Evolutionary conservation across 805 yeast genomes (phyloP).

Genomic region (Yamadazyma takamatsuzukensis): DNA sequence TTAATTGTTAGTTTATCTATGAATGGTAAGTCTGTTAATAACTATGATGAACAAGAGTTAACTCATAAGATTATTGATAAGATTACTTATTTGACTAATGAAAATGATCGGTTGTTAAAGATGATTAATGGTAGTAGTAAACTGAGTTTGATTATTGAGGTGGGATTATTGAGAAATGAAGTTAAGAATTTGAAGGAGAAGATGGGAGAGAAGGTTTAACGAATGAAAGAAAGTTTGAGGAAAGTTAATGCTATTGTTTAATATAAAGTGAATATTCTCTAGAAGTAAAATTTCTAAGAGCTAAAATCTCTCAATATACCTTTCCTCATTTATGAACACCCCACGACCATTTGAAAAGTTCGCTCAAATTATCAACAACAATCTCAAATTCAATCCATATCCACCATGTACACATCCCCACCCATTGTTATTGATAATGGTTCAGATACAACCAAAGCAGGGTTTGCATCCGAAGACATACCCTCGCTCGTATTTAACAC

Average conservation of each 20-base stretch:
- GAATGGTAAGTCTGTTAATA: slow-evolving; percentile 27
- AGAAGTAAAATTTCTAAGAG: too few relatives aligned
- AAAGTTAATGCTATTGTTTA: too few relatives aligned
- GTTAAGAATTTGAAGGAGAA: slow-evolving; percentile 7
- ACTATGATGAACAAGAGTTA: slow-evolving; percentile 68
- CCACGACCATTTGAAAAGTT: too few relatives aligned
- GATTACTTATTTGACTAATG: slow-evolving; percentile 56
- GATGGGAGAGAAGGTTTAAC: slow-evolving; percentile 5
- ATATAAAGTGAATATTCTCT: too few relatives aligned
- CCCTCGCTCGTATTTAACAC: slow-evolving; percentile 61
- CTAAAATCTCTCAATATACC: background rate
- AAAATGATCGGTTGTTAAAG: slow-evolving; percentile 65
- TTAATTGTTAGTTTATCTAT: slow-evolving; percentile 33
- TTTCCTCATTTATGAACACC: too few relatives aligned
- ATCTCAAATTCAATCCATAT: background rate
- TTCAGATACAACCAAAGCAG: slow-evolving; percentile 62
- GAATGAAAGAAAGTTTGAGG: too few relatives aligned
- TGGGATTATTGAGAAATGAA: slow-evolving; percentile 54
- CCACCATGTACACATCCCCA: slow-evolving; percentile 33
- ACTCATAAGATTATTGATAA: slow-evolving; percentile 69
- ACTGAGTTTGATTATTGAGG: slow-evolving; percentile 64
- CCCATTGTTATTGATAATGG: slow-evolving; percentile 72
- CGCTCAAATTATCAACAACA: background rate
- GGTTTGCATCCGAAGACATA: slow-evolving; percentile 60
- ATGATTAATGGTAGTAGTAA: slow-evolving; percentile 76